A percentile compares a stretch with the other conserved stretches of the same genome.
These are phyloP conservation scores for Plasmopara muralis DNA, from an alignment of 352 stramenopile species.

Conservation along the genomic window DNA sequence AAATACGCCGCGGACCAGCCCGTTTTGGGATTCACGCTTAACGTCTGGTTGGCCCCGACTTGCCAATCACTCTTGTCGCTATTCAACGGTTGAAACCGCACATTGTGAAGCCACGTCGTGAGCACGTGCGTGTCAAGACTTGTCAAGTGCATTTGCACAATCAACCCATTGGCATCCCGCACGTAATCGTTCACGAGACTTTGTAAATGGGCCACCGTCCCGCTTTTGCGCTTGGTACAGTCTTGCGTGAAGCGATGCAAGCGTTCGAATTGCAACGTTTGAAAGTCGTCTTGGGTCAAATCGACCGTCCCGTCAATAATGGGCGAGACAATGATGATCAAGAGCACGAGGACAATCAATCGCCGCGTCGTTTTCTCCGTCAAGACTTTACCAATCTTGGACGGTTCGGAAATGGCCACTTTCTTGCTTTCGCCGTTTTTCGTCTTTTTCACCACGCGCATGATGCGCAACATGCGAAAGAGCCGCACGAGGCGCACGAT, in stretches of 20 bases:
- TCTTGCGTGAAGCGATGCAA: conserved; percentile 79
- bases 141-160: conserved; percentile 54
- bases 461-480: conserved; percentile 86
- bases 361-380: conserved; percentile 91
- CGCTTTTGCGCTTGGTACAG: conserved; percentile 59
- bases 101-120: conserved; percentile 42
- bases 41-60: conserved; percentile 26
- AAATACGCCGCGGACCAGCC: conserved; percentile 61
- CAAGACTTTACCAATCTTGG: conserved; percentile 92
- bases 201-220: conserved; percentile 42
- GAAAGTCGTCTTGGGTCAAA: conserved; percentile 67
- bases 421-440: conserved; percentile 49
- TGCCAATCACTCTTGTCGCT: conserved; percentile 43
- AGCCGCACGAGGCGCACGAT: conserved; percentile 90
- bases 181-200: conserved; percentile 66
- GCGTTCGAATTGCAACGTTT: conserved; percentile 65
- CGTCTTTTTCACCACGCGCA: conserved; percentile 79
- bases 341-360: conserved; percentile 87
- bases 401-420: conserved; percentile 78
- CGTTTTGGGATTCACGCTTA: conserved; percentile 59
- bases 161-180: conserved; percentile 60
- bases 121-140: conserved; percentile 40
- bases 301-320: conserved; percentile 76
- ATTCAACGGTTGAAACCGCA: conserved; percentile 54
- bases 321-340: conserved; percentile 82